Evolutionary conservation across 1,284 basidiomycete genomes (phyloP).

Genomic region (Trichosporon ovoides): DNA sequence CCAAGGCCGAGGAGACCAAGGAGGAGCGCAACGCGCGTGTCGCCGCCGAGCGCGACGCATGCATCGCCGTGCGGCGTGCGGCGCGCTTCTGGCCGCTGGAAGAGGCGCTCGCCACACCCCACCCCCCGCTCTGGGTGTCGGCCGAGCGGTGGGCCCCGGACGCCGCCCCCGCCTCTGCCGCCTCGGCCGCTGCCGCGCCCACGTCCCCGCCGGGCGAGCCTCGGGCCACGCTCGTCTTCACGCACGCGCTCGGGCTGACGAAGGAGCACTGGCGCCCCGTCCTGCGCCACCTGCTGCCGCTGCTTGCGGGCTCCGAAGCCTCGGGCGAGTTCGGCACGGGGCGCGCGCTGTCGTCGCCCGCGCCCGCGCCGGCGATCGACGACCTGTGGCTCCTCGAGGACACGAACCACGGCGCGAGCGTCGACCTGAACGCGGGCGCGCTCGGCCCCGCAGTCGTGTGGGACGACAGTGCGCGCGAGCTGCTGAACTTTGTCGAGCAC

Average conservation of each 20-base stretch:
- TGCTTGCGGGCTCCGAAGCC: background rate
- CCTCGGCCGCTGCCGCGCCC: too few relatives aligned
- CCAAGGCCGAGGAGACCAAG: constrained; percentile 20
- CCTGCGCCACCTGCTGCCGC: constrained; percentile 51
- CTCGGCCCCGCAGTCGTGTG: constrained; percentile 48
- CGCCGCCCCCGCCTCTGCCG: constrained; percentile 24
- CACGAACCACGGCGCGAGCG: constrained; percentile 71
- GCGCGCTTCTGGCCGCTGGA: constrained; percentile 14
- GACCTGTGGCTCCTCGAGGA: constrained; percentile 77
- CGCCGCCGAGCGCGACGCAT: constrained; percentile 8
- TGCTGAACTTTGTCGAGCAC: constrained; percentile 47
- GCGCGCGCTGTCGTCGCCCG: background rate
- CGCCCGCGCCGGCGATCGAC: constrained; percentile 50
- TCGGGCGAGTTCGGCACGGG: constrained; percentile 7
- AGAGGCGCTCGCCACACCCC: constrained; percentile 23
- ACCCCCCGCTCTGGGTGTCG: constrained; percentile 44
- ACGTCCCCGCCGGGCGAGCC: too few relatives aligned
- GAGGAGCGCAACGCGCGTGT: constrained; percentile 34
- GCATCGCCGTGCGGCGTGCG: background rate
- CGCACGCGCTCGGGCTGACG: constrained; percentile 74
- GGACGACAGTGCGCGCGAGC: constrained; percentile 47
- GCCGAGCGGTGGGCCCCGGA: constrained; percentile 22
- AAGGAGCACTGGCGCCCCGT: constrained; percentile 70
- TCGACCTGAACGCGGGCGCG: constrained; percentile 58
- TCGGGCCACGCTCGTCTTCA: constrained; percentile 64